phyloP scores from a whole-genome alignment of 768 basidiomycete species.

The Ramaria sp. region DNA sequence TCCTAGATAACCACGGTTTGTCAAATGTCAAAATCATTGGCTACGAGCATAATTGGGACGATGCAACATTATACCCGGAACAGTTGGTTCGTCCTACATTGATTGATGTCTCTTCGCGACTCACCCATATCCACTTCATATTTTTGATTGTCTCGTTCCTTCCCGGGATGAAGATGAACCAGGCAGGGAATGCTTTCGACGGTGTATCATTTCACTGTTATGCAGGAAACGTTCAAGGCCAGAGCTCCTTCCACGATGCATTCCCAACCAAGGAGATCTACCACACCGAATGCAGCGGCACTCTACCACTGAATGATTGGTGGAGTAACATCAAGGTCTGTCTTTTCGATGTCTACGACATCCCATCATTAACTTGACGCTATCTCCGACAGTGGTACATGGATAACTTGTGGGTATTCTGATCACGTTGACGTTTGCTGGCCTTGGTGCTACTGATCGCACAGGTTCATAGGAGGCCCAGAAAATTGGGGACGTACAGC shows the following conservation, averaged over 20 bases:
- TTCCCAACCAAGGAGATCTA: conserved; percentile 49
- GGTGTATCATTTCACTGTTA: conserved; percentile 73
- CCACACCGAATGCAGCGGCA: conserved; percentile 56
- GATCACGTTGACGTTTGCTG: not conserved
- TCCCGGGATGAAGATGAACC: conserved; percentile 35
- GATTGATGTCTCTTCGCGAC: not conserved
- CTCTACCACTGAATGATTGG: conserved; percentile 58
- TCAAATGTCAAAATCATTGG: conserved; percentile 51
- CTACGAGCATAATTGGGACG: conserved; percentile 66
- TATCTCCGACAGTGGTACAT: conserved; percentile 44
- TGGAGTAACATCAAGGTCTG: conserved; percentile 69
- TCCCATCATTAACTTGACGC: not conserved
- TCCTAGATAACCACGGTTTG: conserved; percentile 56
- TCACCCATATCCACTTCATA: not conserved
- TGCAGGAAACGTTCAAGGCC: conserved; percentile 38
- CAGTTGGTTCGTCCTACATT: conserved; percentile 28
- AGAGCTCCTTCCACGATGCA: conserved; percentile 42
- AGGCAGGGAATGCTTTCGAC: conserved; percentile 40
- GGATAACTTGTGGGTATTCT: conserved; percentile 40
- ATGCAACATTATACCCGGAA: conserved; percentile 52
- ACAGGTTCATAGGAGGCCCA: conserved; percentile 14
- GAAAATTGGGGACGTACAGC: conserved; percentile 25
- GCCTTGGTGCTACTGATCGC: not conserved
- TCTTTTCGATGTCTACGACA: not conserved
- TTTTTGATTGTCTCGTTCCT: conserved; percentile 5